These are phyloP conservation scores for Xerophyta viscosa DNA, from an alignment of 106 monocot genomes.

Conservation along the genomic window DNA sequence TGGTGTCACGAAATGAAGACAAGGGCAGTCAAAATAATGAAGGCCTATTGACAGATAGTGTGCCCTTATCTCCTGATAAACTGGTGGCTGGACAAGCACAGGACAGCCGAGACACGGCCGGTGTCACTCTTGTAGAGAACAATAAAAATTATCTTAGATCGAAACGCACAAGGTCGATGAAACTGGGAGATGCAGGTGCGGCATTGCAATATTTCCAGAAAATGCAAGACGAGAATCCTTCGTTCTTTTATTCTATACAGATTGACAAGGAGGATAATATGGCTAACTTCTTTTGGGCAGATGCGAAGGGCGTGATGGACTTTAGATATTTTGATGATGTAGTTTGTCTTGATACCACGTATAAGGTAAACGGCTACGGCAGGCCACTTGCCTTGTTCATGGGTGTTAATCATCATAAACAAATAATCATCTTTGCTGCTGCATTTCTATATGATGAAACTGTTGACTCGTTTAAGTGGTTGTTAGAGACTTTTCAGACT, in stretches of 20 bases:
- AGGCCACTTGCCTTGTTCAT: slow-evolving; percentile 51
- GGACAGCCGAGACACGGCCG: neutral
- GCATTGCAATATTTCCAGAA: slow-evolving; percentile 54
- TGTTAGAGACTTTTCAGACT: slow-evolving; percentile 59
- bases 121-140: slow-evolving; percentile 5
- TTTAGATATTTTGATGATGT: slow-evolving; percentile 62
- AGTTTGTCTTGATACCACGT: slow-evolving; percentile 62
- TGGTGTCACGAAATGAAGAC: slow-evolving; percentile 18
- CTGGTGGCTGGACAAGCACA: slow-evolving; percentile 6
- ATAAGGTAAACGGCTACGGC: slow-evolving; percentile 37
- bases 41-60: slow-evolving; percentile 5
- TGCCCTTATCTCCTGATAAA: slow-evolving; percentile 10
- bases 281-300: slow-evolving; percentile 63
- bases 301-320: slow-evolving; percentile 58
- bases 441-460: slow-evolving; percentile 63
- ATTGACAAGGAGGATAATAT: slow-evolving; percentile 49
- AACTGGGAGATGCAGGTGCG: slow-evolving; percentile 53
- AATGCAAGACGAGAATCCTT: slow-evolving; percentile 55
- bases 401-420: slow-evolving; percentile 70
- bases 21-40: slow-evolving; percentile 18
- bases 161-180: slow-evolving; percentile 28
- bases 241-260: slow-evolving; percentile 53
- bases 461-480: slow-evolving; percentile 42
- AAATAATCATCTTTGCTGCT: slow-evolving; percentile 53
- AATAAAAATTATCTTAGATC: slow-evolving; percentile 20